Base-by-base conservation (phyloP, 306 rosid genomes). In the Styphnolobium japonicum region DNA sequence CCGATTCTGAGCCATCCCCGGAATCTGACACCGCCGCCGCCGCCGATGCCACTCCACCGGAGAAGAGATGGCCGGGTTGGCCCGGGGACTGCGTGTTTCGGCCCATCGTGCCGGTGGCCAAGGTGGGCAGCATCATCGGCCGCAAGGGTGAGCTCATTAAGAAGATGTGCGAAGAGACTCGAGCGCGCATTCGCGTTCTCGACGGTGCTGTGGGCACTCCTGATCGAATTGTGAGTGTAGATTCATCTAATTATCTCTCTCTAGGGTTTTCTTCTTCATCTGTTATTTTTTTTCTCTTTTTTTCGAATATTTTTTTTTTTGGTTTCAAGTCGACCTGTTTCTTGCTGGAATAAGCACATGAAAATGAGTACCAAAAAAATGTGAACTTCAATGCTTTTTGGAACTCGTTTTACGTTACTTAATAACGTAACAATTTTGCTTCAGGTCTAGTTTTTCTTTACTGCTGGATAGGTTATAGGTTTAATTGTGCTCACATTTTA, bases 11-110 rank as follows among this genome's bases (percentile, higher is more conserved):
- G 19, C 43, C 61, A 1, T 16, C 72, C 55, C 19, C 79, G 12
- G 86, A 67, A 66, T n/a, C 76, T 14, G 77, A 69, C 15, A 16
- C 71, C 6, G 72, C 67, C n/a, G 40, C 71, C 7, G 74, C 75
- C 48, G 23, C 74, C 1, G 29, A 68, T 14, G 6, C 83, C 3
- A 51, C 82, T 62, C 79, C 80, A 12, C 64, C 84, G 40, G 98
- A 90, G 40, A 92, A 86, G 58, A 85, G 78, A 77, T 94, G 98
- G 98, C 94, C 97, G 0, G 98, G 98, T 22, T 94, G 98, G 97
- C 98, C 98, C 0, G 98, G 98, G 0, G 86, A 89, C 81, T 92
- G 90, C 77, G 97, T 92, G 57, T 94, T 90, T 68, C 89, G 98
- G 23, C 87, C 91, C 6, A 81, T 94, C 27, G 97, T 91, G 31